Evolutionary conservation across 2,329 filamentous ascomycete genomes (phyloP).

Genomic region (Fusarium sp.): DNA sequence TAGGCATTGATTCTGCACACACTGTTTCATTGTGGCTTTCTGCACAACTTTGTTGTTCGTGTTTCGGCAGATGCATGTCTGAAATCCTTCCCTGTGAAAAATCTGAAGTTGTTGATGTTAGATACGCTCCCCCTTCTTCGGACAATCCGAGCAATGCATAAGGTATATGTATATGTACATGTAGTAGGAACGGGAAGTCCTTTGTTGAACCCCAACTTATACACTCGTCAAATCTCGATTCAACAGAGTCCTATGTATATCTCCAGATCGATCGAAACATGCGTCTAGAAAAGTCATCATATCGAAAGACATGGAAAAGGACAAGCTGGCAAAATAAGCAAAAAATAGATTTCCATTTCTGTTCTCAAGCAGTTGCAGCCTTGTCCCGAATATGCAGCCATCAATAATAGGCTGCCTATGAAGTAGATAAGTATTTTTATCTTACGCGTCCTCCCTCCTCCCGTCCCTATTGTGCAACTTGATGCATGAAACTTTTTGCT

Average conservation of each 20-base stretch:
- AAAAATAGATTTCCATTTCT: slow-evolving; percentile 1
- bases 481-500: not conserved
- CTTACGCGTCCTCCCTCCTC: not conserved
- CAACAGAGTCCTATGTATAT: not conserved
- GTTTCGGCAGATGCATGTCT: not conserved
- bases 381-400: not conserved
- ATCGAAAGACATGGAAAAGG: not conserved
- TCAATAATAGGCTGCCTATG: not conserved
- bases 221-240: not conserved
- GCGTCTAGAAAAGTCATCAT: not conserved
- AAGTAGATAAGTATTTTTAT: not conserved
- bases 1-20: not conserved
- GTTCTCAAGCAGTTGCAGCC: not conserved
- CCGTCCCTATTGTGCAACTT: not conserved
- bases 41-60: not conserved
- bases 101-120: not conserved
- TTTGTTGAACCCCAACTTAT: not conserved
- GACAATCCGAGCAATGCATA: not conserved
- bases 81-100: not conserved
- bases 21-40: not conserved
- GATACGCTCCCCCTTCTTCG: not conserved
- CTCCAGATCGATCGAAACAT: not conserved
- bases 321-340: not conserved
- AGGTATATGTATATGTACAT: not conserved
- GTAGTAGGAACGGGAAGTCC: not conserved